Percentiles rank a stretch among this genome's conserved stretches.
phyloP scores from a whole-genome alignment of 768 basidiomycete species.

The Mycena pura region DNA sequence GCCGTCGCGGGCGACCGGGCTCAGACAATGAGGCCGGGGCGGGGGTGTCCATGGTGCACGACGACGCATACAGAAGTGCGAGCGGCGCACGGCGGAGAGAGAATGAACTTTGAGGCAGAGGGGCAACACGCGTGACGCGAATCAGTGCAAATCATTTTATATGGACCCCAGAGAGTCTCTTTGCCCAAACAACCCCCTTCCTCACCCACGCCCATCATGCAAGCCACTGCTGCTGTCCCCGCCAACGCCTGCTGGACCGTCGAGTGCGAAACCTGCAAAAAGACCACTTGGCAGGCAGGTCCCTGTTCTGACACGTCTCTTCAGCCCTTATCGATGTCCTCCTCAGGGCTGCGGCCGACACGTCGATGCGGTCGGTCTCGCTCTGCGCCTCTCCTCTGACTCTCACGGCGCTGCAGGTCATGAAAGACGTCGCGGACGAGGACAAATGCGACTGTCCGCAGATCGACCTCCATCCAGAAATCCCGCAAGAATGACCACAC shows the following conservation, averaged over 20 bases:
- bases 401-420: constrained; percentile 42
- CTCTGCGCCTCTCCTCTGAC: constrained; percentile 11
- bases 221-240: constrained; percentile 37
- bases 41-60: neutral
- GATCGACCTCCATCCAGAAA: neutral
- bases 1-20: neutral
- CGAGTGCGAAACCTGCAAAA: constrained; percentile 66
- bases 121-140: neutral
- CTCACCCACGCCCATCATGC: constrained; percentile 20
- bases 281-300: constrained; percentile 74
- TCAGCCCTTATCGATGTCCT: neutral
- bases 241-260: constrained; percentile 63
- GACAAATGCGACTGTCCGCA: constrained; percentile 52
- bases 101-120: neutral
- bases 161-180: constrained; percentile 1
- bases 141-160: neutral
- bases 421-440: constrained; percentile 53
- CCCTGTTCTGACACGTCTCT: constrained; percentile 5
- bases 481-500: neutral
- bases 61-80: constrained; percentile 2
- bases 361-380: constrained; percentile 56
- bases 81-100: neutral
- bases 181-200: neutral
- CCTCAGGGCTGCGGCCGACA: constrained; percentile 74
- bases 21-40: constrained; percentile 1